Base-by-base conservation (phyloP, 371 early-diverging fungal species). In the Parasitella parasitica region DNA sequence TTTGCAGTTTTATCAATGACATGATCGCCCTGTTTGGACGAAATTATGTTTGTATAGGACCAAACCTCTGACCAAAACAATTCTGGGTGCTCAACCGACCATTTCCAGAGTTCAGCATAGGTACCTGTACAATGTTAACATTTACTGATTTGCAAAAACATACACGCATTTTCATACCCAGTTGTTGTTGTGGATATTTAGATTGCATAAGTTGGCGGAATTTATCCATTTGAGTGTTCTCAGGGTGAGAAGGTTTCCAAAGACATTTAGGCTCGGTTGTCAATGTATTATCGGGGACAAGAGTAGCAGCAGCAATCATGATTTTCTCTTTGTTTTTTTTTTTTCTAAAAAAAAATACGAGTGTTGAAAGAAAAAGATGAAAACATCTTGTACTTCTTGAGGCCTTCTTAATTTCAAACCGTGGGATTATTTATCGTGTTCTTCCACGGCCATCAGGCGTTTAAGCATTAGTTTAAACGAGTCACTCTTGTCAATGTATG, bases 21-120 rank as follows among this genome's bases (percentile, higher is more conserved):
- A 61, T 85, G 67, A 0, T 53, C 39, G 6, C 70, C 70, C 22
- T 69, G 66, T 9, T 63, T 65, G 15, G 90, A 89, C 7, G 80
- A 59, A 35, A 86, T 73, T 30, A 97, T 84, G 4, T 81, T 80
- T 34, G 89, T 89, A 66, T 83, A 96, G 41, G 93, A 91, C 94
- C 94, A 95, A 24, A 95, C 92, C 39, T 81, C 84, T 8, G 82
- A 79, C 98, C 98, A 98, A 70, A 98, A 98, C 11, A 82, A 71
- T 52, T 81, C 82, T 38, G 90, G 78, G 16, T 86, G 69, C 6
- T 77, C 71, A 22, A 90, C 86, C 6, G 96, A 95, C 94, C 94
- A 97, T 37, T 86, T 61, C 80, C 91, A 91, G 13, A 97, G 81
- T 2, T 89, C 90, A 28, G 69, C 65, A 50, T 93, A 92, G 53